Evolutionary conservation across 352 stramenopile genomes (phyloP), one percentile per base, ranked within the genome.

Genomic region (Pythium insidiosum): DNA sequence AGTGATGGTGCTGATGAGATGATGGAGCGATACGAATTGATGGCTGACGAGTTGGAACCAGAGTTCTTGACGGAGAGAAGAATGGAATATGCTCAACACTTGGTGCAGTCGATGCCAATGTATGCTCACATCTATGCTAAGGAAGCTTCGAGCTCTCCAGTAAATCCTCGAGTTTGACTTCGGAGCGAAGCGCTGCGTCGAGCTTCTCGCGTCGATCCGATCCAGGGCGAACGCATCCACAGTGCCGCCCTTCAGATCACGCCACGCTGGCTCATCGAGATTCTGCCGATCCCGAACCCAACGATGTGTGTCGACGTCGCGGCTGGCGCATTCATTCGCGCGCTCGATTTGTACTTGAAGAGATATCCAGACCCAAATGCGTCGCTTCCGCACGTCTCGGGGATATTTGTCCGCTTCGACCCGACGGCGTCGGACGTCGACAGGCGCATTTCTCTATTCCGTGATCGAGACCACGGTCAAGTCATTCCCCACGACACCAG

Each of bases 1-100:
- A 46, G 35, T 56, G 47, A 62, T 57, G 51, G 19, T 45, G 50
- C 55, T 23, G 55, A 58, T 6, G 50, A 68, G 21, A 61, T 68
- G 55, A 61, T 68, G 44, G 48, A 55, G 21, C 29, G 44, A 50
- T 56, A 55, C 40, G 53, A 61, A 16, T 41, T 61, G 16, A 61
- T 61, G 53, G 50, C 55, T 11, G 59, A 65, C 38, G 59, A 39
- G 29, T 23, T 68, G 42, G 44, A 65, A 39, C 48, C 54, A 26
- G 47, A 61, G 37, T 65, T 68, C 43, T 25, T 62, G 0, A 49
- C 41, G 47, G 55, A 13, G 35, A 65, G 55, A 21, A 21, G 54
- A 16, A 54, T 55, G 19, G 50, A 65, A 40, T 68, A 68, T 55
- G 50, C 38, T 6, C 45, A 58, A n/a, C 50, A 53, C 21, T 48